These are phyloP conservation scores for Alternaria conjuncta DNA, from an alignment of 2,329 filamentous ascomycete species.

Conservation along the genomic window DNA sequence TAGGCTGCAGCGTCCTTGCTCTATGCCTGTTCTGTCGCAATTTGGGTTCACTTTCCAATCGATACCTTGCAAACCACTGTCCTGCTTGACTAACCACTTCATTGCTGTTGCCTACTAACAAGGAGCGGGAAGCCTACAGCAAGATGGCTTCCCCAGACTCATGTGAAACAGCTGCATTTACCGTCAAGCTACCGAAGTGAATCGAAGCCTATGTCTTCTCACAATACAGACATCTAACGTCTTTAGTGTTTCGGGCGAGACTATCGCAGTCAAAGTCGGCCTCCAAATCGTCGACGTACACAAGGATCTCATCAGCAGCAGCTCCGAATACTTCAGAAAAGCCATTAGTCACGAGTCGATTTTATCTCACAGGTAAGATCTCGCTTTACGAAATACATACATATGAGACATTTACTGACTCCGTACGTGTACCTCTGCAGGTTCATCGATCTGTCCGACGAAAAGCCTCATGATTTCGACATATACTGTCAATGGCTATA, in stretches of 20 bases:
- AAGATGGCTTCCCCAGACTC: neutral
- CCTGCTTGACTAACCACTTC: neutral
- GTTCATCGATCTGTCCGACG: neutral
- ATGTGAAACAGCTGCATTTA: neutral
- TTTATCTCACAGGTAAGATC: neutral
- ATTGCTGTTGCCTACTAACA: neutral
- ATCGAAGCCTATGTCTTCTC: neutral
- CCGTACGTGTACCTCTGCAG: neutral
- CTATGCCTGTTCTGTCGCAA: neutral
- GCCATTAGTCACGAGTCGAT: neutral
- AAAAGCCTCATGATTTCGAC: neutral
- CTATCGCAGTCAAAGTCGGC: neutral
- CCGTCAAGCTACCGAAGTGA: neutral
- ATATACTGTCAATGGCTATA: neutral
- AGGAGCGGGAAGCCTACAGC: neutral
- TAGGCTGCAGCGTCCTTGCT: neutral
- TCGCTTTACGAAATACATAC: neutral
- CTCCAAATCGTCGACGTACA: neutral
- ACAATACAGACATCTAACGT: neutral
- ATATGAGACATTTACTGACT: neutral
- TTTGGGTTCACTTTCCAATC: neutral
- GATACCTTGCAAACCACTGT: neutral
- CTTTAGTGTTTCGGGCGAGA: neutral
- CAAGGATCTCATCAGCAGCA: neutral
- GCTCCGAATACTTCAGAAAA: neutral